A percentile compares a stretch with the other conserved stretches of the same genome.
Evolutionary conservation across 306 rosid species (phyloP).

Genomic region (Lathyrus tuberosus): DNA sequence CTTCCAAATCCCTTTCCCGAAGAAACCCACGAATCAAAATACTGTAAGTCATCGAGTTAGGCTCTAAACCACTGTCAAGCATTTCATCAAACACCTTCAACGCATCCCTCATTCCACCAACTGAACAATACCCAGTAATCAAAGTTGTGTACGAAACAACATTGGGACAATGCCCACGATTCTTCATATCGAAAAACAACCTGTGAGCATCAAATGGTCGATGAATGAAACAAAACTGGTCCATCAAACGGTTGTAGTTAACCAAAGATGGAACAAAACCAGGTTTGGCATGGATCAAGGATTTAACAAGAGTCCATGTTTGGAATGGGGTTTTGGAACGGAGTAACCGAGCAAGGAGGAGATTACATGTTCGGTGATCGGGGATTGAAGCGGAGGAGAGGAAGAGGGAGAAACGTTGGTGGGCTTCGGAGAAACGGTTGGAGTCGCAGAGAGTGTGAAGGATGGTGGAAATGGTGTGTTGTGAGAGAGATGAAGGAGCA

Average conservation of each 20-base stretch:
- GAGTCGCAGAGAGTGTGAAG: conserved; percentile 77
- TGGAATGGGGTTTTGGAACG: conserved; percentile 52
- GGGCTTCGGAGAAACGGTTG: conserved; percentile 71
- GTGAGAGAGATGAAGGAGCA: conserved; percentile 4
- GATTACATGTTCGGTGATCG: conserved; percentile 81
- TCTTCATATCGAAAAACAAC: conserved; percentile 64
- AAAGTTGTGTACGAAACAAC: conserved; percentile 75
- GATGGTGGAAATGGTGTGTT: conserved; percentile 47
- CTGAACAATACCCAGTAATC: conserved; percentile 63
- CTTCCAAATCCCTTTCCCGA: conserved; percentile 52
- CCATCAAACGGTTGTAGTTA: conserved; percentile 75
- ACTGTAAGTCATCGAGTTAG: conserved; percentile 65
- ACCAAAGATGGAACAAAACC: conserved; percentile 73
- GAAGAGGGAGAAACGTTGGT: conserved; percentile 56
- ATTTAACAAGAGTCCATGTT: conserved; percentile 50
- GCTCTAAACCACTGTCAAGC: conserved; percentile 55
- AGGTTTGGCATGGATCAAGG: conserved; percentile 51
- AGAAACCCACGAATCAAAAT: conserved; percentile 63
- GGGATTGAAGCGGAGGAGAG: conserved; percentile 57
- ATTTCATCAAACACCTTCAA: conserved; percentile 81
- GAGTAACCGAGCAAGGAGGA: conserved; percentile 72
- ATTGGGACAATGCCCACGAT: conserved; percentile 73
- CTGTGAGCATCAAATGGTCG: conserved; percentile 65
- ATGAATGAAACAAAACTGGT: conserved; percentile 66
- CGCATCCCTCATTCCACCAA: conserved; percentile 52